Evolutionary conservation across 768 basidiomycete genomes (phyloP).

Genomic region (Psilocybe tampanensis): DNA sequence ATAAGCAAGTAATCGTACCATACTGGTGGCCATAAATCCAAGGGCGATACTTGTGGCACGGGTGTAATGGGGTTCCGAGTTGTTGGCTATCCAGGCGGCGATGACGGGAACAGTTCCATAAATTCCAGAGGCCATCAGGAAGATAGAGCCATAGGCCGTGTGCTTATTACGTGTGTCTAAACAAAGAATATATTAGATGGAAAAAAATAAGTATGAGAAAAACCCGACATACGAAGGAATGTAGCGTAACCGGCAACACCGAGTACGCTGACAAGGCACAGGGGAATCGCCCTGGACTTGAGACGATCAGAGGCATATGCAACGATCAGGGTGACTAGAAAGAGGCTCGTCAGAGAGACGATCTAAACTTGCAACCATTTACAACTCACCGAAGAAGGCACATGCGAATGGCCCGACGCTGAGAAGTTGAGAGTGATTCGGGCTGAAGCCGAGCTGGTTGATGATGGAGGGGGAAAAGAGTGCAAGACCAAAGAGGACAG

Average conservation of each 20-base stretch:
- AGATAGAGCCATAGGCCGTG: conserved; percentile 32
- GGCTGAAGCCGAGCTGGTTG: conserved; percentile 36
- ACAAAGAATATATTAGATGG: neutral
- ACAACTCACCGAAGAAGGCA: conserved; percentile 34
- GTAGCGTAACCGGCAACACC: conserved; percentile 33
- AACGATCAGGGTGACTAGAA: conserved; percentile 26
- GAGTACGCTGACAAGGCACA: conserved; percentile 22
- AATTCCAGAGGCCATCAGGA: conserved; percentile 32
- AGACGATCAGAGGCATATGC: conserved; percentile 30
- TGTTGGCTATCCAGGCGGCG: conserved; percentile 37
- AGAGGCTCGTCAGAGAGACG: neutral
- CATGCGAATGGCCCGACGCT: conserved; percentile 40
- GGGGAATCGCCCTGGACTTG: conserved; percentile 27
- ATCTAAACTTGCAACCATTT: neutral
- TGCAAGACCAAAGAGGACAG: conserved; percentile 38
- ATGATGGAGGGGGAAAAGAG: conserved; percentile 40
- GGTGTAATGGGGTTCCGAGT: conserved; percentile 36
- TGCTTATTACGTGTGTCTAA: conserved; percentile 26
- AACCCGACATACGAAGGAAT: conserved; percentile 27
- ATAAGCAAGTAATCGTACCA: conserved; percentile 16
- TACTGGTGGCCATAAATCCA: conserved; percentile 35
- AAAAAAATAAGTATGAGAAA: neutral
- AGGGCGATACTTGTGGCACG: conserved; percentile 35
- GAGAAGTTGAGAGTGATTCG: conserved; percentile 34
- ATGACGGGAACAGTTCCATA: conserved; percentile 31